These are phyloP conservation scores for Claviceps pazoutovae DNA, from an alignment of 2,329 filamentous ascomycete genomes.

Conservation along the genomic window DNA sequence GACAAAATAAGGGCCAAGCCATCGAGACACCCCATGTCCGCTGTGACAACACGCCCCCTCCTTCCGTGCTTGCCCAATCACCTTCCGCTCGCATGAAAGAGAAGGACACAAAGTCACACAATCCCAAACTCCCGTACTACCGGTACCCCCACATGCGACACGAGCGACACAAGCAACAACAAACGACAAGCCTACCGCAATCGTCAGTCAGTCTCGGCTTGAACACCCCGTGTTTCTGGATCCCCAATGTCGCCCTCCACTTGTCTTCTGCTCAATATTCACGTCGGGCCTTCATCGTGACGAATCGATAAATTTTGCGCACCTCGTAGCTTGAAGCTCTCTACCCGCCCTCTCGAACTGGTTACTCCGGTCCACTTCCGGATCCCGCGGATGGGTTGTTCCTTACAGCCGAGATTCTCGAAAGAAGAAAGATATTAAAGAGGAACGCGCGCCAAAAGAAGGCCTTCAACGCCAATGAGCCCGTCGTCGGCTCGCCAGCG, in stretches of 20 bases:
- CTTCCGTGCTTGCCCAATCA: too few relatives aligned
- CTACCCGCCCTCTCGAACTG: not conserved
- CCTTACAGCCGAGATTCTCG: not conserved
- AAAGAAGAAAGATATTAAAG: too few relatives aligned
- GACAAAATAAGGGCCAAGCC: too few relatives aligned
- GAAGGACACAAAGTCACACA: too few relatives aligned
- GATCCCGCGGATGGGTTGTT: slow-evolving; percentile 1
- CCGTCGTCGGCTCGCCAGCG: slow-evolving; percentile 13
- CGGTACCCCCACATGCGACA: not conserved
- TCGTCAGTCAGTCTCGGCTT: not conserved
- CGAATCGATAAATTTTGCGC: not conserved
- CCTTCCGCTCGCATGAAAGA: too few relatives aligned
- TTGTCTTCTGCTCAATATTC: not conserved
- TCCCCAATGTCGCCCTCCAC: not conserved
- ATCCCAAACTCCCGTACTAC: too few relatives aligned
- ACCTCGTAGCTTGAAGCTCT: not conserved
- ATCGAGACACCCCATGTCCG: too few relatives aligned
- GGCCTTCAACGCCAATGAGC: slow-evolving; percentile 16
- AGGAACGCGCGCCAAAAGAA: not conserved
- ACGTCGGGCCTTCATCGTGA: not conserved
- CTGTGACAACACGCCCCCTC: too few relatives aligned
- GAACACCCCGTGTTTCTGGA: not conserved
- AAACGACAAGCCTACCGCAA: slow-evolving; percentile 1
- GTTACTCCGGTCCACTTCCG: not conserved
- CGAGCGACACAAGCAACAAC: slow-evolving; percentile 1